Evolutionary conservation across 768 basidiomycete genomes (phyloP).

Genomic region (Amanita fuliginea): DNA sequence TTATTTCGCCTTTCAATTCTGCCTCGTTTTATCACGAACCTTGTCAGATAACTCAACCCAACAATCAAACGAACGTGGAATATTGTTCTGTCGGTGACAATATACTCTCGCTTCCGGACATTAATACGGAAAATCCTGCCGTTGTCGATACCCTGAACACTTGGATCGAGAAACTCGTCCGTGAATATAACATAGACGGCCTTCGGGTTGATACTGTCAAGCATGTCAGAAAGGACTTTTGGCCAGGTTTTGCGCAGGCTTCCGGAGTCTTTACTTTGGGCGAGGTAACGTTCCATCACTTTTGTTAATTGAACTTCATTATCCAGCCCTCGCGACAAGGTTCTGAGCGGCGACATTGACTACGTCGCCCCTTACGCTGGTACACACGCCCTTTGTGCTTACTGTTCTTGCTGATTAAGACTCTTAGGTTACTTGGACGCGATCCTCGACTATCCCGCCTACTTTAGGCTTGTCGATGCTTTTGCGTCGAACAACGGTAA

Average conservation of each 20-base stretch:
- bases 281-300: slow-evolving; percentile 32
- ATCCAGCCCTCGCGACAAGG: slow-evolving; percentile 6
- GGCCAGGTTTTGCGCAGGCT: slow-evolving; percentile 47
- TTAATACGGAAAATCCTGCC: slow-evolving; percentile 54
- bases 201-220: slow-evolving; percentile 55
- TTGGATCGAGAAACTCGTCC: slow-evolving; percentile 54
- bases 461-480: slow-evolving; percentile 35
- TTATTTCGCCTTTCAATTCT: slow-evolving; percentile 17
- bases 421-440: slow-evolving; percentile 38
- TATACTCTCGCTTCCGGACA: slow-evolving; percentile 51
- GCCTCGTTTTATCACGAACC: slow-evolving; percentile 43
- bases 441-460: slow-evolving; percentile 52
- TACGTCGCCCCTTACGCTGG: slow-evolving; percentile 31
- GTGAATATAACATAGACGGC: slow-evolving; percentile 52
- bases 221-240: slow-evolving; percentile 58
- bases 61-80: slow-evolving; percentile 43
- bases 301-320: neutral
- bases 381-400: slow-evolving; percentile 3
- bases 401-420: neutral
- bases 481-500: slow-evolving; percentile 46
- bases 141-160: slow-evolving; percentile 41
- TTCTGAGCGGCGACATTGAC: slow-evolving; percentile 13
- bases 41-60: slow-evolving; percentile 51
- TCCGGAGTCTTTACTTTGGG: slow-evolving; percentile 68
- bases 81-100: slow-evolving; percentile 73